Base-by-base conservation (phyloP, 2,329 filamentous ascomycete species). In the Hypoxylon sp. region DNA sequence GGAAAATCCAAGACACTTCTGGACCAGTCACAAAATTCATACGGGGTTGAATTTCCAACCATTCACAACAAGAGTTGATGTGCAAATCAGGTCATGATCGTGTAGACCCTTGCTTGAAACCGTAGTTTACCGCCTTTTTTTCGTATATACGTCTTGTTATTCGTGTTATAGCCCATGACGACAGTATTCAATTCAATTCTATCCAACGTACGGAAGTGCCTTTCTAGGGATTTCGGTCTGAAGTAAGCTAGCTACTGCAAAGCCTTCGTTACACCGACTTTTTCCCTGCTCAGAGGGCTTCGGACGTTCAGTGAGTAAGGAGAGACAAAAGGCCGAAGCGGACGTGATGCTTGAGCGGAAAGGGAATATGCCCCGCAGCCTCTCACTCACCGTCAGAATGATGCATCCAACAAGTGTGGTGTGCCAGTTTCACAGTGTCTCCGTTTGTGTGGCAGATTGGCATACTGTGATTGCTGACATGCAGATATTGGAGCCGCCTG, bases 1-100 rank as follows among this genome's bases (percentile, higher is more conserved):
- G 29, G 42, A 47, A 53, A 57, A 49, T 45, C 38, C 43, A 47
- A 54, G 40, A 55, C 42, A 54, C 21, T 50, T 56, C 45, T 54
- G 55, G 51, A 52, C 60, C 60, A 62, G 51, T 62, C 50, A 62
- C 36, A 62, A 59, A 62, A 60, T 60, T 55, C 55, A 45, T 56
- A 49, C 41, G 31, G 15, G 41, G 32, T 38, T 11, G 57, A 55
- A 58, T 62, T 62, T 62, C 40, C 49, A 51, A 44, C 59, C 59
- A 62, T 44, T 62, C 46, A 59, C 38, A 38, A 40, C 25, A 27
- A 30, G 29, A 41, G 20, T 38, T 43, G 16, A 15, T 29, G n/a
- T 31, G 47, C 42, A 27, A 51, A 44, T 47, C 37, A 49, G 15
- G 37, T 45, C 41, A 20, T 46, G 21, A 7, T 27, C 13, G 27